phyloP scores from a whole-genome alignment of 371 early-diverging fungal species.

The Lichtheimia corymbifera region DNA sequence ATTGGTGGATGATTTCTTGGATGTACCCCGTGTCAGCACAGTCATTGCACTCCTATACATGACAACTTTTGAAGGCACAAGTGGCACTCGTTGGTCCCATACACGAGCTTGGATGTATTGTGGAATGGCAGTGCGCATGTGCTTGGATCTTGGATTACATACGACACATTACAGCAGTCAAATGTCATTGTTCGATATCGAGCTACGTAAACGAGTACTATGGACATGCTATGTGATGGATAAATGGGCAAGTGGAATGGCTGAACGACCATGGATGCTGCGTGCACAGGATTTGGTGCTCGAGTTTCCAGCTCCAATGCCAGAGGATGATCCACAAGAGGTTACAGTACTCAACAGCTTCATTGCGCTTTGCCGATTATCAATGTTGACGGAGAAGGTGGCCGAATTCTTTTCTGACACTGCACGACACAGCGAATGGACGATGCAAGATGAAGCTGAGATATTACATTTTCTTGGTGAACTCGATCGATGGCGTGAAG shows the following conservation, averaged over 20 bases:
- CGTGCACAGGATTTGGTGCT: conserved; percentile 36
- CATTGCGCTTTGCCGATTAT: conserved; percentile 35
- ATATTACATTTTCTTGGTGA: conserved; percentile 36
- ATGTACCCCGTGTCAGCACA: conserved; percentile 47
- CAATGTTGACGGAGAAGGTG: conserved; percentile 43
- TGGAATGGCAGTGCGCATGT: conserved; percentile 52
- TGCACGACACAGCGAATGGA: conserved; percentile 32
- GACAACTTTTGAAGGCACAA: conserved; percentile 31
- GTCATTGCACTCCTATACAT: conserved; percentile 48
- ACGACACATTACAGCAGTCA: conserved; percentile 42
- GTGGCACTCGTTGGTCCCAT: conserved; percentile 9
- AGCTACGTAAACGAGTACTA: conserved; percentile 48
- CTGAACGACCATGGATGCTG: conserved; percentile 47
- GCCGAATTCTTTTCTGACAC: conserved; percentile 40
- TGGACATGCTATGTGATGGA: conserved; percentile 55
- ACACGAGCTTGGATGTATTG: conserved; percentile 49
- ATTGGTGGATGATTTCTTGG: conserved; percentile 49
- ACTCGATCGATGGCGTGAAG: conserved; percentile 36
- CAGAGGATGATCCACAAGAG: conserved; percentile 43
- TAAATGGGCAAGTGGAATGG: conserved; percentile 42
- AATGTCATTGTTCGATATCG: conserved; percentile 49
- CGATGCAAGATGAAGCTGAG: conserved; percentile 37
- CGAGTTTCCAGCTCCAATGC: conserved; percentile 40
- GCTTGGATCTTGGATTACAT: conserved; percentile 45
- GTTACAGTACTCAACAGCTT: conserved; percentile 31